These are phyloP conservation scores for Daphne laureola DNA, from an alignment of 441 rosid genomes.

Conservation along the genomic window DNA sequence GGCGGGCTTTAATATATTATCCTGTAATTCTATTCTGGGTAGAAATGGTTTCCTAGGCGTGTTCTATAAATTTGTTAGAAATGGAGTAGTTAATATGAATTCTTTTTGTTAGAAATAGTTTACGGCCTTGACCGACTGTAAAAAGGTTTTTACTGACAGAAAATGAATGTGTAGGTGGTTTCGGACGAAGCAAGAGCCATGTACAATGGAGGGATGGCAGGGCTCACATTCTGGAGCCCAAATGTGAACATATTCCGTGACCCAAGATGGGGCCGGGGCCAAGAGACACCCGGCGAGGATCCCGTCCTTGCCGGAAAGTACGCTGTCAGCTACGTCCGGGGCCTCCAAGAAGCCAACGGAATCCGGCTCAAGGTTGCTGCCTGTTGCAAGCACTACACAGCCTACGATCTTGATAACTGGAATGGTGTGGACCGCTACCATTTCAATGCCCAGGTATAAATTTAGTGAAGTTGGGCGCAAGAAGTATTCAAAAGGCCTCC, in stretches of 20 bases:
- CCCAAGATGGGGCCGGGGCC: slow-evolving; percentile 84
- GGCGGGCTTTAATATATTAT: no score
- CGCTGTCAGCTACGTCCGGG: slow-evolving; percentile 55
- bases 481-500: no score
- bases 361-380: slow-evolving; percentile 65
- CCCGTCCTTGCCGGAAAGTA: slow-evolving; percentile 54
- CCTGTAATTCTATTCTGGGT: no score
- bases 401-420: slow-evolving; percentile 77
- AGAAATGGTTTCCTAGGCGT: no score
- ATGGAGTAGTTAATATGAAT: no score
- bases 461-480: no score
- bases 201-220: slow-evolving; percentile 72
- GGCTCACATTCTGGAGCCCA: slow-evolving; percentile 69
- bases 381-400: slow-evolving; percentile 74
- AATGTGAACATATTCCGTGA: slow-evolving; percentile 69
- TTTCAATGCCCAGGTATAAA: slow-evolving; percentile 68
- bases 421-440: slow-evolving; percentile 64
- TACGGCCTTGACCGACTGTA: no score
- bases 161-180: slow-evolving; percentile 30
- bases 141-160: no score
- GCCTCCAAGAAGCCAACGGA: slow-evolving; percentile 46
- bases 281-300: slow-evolving; percentile 79
- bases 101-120: no score
- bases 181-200: slow-evolving; percentile 79
- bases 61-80: no score